Percentiles rank a stretch among this genome's conserved stretches.
Evolutionary conservation across 148 eudicot species (phyloP).

Genomic region (Salicornia ramosissima): DNA sequence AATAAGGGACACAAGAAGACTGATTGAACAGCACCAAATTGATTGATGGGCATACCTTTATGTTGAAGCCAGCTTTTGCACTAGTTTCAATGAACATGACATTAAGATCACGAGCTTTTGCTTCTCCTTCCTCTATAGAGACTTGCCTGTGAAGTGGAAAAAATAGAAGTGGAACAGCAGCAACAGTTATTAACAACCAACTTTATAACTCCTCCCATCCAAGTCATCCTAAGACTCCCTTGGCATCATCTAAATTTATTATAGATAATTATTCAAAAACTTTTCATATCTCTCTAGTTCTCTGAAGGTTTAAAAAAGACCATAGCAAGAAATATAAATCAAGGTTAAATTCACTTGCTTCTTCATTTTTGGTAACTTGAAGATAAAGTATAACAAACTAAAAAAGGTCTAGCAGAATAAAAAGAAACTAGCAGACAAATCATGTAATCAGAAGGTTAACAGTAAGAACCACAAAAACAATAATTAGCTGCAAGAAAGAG

Average conservation of each 20-base stretch:
- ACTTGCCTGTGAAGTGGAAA: constrained; percentile 46
- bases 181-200: constrained; percentile 1
- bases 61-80: constrained; percentile 72
- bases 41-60: constrained; percentile 38
- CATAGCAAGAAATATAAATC: not conserved
- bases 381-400: too few relatives aligned
- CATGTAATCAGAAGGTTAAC: not conserved
- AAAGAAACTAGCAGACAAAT: not conserved
- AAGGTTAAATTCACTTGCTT: constrained; percentile 1
- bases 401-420: not conserved
- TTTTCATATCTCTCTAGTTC: not conserved
- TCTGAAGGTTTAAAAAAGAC: not conserved
- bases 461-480: not conserved
- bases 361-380: not conserved
- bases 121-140: constrained; percentile 77
- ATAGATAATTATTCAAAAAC: not conserved
- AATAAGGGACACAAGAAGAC: not conserved
- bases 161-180: not conserved
- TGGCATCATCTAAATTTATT: too few relatives aligned
- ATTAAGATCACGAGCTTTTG: constrained; percentile 60
- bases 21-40: not conserved
- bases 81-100: constrained; percentile 82
- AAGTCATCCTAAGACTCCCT: too few relatives aligned
- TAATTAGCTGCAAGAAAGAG: not conserved
- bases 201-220: not conserved